phyloP scores from a whole-genome alignment of 306 rosid species.

The Cucumis melo region DNA sequence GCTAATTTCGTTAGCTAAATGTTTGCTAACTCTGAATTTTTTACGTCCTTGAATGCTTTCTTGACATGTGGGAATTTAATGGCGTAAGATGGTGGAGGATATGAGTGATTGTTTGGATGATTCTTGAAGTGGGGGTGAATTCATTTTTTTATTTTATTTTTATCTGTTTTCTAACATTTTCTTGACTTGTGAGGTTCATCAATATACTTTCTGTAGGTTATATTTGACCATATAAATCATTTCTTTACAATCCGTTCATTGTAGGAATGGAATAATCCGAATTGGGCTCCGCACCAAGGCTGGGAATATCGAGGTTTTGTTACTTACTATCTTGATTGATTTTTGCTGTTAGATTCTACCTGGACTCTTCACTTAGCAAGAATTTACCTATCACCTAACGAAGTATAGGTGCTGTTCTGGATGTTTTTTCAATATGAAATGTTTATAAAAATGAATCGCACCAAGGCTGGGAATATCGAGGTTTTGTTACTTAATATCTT shows the following conservation, averaged over 20 bases:
- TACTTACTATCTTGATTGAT: background rate
- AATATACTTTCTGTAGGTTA: background rate
- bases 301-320: slow-evolving; percentile 61
- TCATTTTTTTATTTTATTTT: background rate
- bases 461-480: slow-evolving; percentile 44
- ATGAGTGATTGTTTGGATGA: background rate
- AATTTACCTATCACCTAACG: background rate
- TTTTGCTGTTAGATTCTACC: background rate
- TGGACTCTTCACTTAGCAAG: background rate
- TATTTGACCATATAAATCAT: background rate
- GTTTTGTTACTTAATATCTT: slow-evolving; percentile 18
- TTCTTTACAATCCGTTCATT: background rate
- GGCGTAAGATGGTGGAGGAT: background rate
- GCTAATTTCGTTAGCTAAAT: background rate
- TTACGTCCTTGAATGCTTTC: background rate
- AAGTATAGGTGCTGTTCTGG: background rate
- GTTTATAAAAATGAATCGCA: background rate
- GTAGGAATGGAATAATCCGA: slow-evolving; percentile 68
- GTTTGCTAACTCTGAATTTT: background rate
- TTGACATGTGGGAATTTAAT: background rate
- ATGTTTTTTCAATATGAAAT: background rate
- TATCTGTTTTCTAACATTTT: background rate
- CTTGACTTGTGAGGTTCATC: background rate
- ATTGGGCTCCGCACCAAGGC: slow-evolving; percentile 47
- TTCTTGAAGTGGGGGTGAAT: background rate